Evolutionary conservation across 2,329 filamentous ascomycete species (phyloP).

Genomic region (Simplicillium aogashimaense): DNA sequence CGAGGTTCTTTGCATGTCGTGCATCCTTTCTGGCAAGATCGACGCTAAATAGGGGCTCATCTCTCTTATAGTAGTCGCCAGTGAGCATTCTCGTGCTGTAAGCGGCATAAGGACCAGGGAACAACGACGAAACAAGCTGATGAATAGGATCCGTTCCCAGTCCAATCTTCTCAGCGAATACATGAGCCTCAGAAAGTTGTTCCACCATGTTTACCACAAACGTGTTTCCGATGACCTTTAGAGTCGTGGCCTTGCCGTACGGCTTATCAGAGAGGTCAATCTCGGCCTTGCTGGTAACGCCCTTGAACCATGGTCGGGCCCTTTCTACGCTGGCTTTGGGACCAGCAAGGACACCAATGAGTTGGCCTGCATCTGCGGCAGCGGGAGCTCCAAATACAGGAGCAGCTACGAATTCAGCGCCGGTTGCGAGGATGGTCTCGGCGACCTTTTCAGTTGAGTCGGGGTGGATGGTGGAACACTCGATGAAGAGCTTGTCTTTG

Average conservation of each 20-base stretch:
- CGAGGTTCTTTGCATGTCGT: conserved; percentile 61
- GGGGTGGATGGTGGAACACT: conserved; percentile 82
- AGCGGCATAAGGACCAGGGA: conserved; percentile 64
- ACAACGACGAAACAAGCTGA: conserved; percentile 60
- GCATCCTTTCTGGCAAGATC: conserved; percentile 78
- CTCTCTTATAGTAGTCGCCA: conserved; percentile 67
- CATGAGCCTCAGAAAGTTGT: conserved; percentile 67
- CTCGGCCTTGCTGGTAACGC: conserved; percentile 58
- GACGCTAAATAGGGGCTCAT: conserved; percentile 74
- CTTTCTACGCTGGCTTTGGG: conserved; percentile 48
- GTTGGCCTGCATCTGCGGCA: conserved; percentile 59
- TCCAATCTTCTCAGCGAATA: conserved; percentile 71
- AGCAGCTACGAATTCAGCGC: conserved; percentile 64
- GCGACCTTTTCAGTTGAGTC: conserved; percentile 63
- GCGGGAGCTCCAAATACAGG: conserved; percentile 63
- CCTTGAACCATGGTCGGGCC: conserved; percentile 60
- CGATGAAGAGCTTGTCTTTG: conserved; percentile 68
- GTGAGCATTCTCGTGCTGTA: conserved; percentile 66
- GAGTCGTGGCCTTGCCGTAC: conserved; percentile 55
- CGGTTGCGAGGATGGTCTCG: conserved; percentile 42
- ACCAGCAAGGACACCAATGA: conserved; percentile 67
- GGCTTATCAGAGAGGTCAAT: conserved; percentile 64
- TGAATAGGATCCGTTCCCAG: conserved; percentile 63
- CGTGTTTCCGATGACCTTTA: conserved; percentile 81
- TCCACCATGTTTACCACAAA: conserved; percentile 79